phyloP scores from a whole-genome alignment of 1,284 basidiomycete genomes.

The Malassezia arunalokei region DNA sequence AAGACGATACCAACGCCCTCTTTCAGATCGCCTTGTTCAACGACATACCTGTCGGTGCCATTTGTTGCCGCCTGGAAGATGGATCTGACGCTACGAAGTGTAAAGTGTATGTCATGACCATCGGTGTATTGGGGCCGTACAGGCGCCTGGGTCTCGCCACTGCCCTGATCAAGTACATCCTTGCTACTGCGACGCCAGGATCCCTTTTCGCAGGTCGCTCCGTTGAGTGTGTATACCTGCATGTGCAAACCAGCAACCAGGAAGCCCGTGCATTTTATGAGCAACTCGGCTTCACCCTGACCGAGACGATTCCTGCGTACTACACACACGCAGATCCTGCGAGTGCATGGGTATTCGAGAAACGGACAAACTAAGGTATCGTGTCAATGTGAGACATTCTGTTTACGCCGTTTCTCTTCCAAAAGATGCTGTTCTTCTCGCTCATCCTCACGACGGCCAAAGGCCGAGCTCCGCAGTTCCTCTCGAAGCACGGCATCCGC shows the following conservation, averaged over 20 bases:
- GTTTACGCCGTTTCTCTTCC: constrained; percentile 26
- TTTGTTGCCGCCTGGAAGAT: constrained; percentile 45
- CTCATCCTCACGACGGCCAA: constrained; percentile 32
- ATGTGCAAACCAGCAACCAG: constrained; percentile 47
- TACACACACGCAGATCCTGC: constrained; percentile 42
- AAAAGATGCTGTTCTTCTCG: constrained; percentile 27
- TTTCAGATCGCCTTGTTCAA: constrained; percentile 47
- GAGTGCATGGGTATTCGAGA: constrained; percentile 46
- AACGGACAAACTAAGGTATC: constrained; percentile 1
- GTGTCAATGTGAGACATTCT: neutral
- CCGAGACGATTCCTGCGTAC: constrained; percentile 33
- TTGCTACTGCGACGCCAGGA: constrained; percentile 39
- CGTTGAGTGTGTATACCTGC: constrained; percentile 42
- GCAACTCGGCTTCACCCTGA: constrained; percentile 44
- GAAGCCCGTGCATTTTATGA: constrained; percentile 46
- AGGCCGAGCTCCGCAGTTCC: constrained; percentile 26
- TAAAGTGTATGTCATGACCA: constrained; percentile 47
- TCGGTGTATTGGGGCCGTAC: constrained; percentile 47
- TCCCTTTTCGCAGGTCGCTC: constrained; percentile 21
- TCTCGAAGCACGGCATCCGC: constrained; percentile 30
- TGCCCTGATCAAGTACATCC: constrained; percentile 39
- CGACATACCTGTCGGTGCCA: constrained; percentile 46
- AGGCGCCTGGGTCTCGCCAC: constrained; percentile 47
- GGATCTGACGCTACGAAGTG: constrained; percentile 18
- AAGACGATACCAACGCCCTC: constrained; percentile 25